Evolutionary conservation across 805 yeast species (phyloP).

Genomic region (Pichia kluyveri): DNA sequence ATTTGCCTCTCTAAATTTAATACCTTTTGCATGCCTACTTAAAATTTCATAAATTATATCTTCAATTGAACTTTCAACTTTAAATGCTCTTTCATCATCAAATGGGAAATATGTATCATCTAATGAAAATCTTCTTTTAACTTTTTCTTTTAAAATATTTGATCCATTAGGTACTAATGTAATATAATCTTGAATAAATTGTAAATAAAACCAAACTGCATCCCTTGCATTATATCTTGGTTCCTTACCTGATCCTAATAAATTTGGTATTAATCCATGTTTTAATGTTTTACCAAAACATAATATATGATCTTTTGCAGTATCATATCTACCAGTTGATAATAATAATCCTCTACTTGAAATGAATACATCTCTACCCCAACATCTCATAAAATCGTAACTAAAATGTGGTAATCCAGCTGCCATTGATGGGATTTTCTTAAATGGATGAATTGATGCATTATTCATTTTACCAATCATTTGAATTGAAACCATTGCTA

Average conservation of each 20-base stretch:
- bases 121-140: constrained; percentile 69
- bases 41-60: constrained; percentile 79
- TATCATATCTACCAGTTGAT: constrained; percentile 68
- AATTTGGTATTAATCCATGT: constrained; percentile 91
- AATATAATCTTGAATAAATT: constrained; percentile 80
- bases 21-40: constrained; percentile 82
- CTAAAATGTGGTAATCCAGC: constrained; percentile 97
- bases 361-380: constrained; percentile 97
- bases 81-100: constrained; percentile 69
- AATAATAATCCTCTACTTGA: constrained; percentile 75
- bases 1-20: constrained; percentile 85
- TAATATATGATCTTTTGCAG: constrained; percentile 72
- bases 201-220: constrained; percentile 92
- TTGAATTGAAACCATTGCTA: constrained; percentile 78
- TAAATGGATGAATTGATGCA: constrained; percentile 65
- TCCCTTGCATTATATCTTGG: constrained; percentile 96
- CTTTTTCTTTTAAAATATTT: constrained; percentile 57
- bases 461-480: constrained; percentile 69
- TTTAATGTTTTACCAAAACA: constrained; percentile 86
- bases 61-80: constrained; percentile 56
- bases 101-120: constrained; percentile 70
- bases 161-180: constrained; percentile 59
- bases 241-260: constrained; percentile 85
- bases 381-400: constrained; percentile 86
- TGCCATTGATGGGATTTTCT: constrained; percentile 67